Evolutionary conservation across 1,284 basidiomycete genomes (phyloP).

Genomic region (Rhizoctonia solani): DNA sequence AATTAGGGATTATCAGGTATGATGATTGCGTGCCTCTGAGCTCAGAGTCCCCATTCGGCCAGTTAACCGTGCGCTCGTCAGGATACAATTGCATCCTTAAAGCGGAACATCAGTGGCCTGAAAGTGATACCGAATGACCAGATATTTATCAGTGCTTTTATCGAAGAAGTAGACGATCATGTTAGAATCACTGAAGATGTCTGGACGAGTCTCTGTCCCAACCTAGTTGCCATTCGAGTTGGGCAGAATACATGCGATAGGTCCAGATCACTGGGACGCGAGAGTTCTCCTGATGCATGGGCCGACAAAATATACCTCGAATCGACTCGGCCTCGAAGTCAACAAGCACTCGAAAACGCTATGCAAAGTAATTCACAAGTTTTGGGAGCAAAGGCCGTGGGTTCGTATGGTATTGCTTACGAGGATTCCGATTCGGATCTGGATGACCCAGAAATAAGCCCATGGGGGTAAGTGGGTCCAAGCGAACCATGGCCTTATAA

Average conservation of each 20-base stretch:
- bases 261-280: too few relatives aligned
- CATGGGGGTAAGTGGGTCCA: too few relatives aligned
- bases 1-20: not conserved
- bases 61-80: not conserved
- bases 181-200: not conserved
- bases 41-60: not conserved
- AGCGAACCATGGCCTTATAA: too few relatives aligned
- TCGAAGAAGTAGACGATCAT: slow-evolving; percentile 4
- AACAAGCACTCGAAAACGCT: too few relatives aligned
- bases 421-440: too few relatives aligned
- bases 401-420: too few relatives aligned
- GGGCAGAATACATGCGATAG: not conserved
- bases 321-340: too few relatives aligned
- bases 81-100: not conserved
- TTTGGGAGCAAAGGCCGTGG: too few relatives aligned
- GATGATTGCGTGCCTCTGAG: not conserved
- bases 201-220: not conserved
- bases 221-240: not conserved
- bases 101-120: not conserved
- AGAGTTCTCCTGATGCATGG: too few relatives aligned
- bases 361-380: too few relatives aligned
- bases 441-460: too few relatives aligned
- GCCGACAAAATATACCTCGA: too few relatives aligned
- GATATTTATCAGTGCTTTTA: not conserved
- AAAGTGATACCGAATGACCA: not conserved